Base-by-base conservation (phyloP, 225 moss, liverwort and hornwort genomes). In the Physcomitrellopsis africana region DNA sequence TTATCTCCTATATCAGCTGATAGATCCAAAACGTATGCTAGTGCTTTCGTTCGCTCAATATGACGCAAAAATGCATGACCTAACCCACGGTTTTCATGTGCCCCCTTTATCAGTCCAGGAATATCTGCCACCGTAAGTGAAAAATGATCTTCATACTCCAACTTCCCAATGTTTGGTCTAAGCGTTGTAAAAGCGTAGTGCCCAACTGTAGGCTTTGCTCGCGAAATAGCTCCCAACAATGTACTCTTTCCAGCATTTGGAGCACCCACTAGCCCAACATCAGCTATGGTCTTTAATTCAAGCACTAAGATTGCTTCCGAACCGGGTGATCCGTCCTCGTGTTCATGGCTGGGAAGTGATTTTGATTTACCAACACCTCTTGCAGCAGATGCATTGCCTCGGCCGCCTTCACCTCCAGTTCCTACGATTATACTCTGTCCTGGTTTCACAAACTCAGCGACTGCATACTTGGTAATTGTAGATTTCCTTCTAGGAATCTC, bases 241-340 rank as follows among this genome's bases (percentile, higher is more conserved):
- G 95, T 95, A 49, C 93, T 92, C 73, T 95, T 99, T 8, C 99
- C 99, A 10, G 95, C 99, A 59, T 99, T 99, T 42, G 99, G 99
- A 66, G 92, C 93, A 16, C 99, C 99, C 0, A 99, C 99, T 69
- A 99, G 85, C 9, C 99, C 99, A 52, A 99, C 86, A 76, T 95
- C 99, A 62, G 99, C 99, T 42, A 99, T 80, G 8, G 84, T 84
- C 74, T 99, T 99, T 12, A 99, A 76, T 79, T 99, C 99, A 41
- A 99, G 80, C 22, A 99, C 76, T 72, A 99, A 69, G 49, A 89
- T 85, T 60, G 95, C 95, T 79, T 95, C 93, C 0, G 93, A 95
- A 12, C 99, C 99, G 51, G 78, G 83, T 43, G 69, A 80, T n/a
- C 99, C 95, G 11, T 75, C 60, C 76, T 99, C 99, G 46, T 99